These are phyloP conservation scores for Pythium phragmiticola DNA, from an alignment of 352 stramenopile species.

Conservation along the genomic window DNA sequence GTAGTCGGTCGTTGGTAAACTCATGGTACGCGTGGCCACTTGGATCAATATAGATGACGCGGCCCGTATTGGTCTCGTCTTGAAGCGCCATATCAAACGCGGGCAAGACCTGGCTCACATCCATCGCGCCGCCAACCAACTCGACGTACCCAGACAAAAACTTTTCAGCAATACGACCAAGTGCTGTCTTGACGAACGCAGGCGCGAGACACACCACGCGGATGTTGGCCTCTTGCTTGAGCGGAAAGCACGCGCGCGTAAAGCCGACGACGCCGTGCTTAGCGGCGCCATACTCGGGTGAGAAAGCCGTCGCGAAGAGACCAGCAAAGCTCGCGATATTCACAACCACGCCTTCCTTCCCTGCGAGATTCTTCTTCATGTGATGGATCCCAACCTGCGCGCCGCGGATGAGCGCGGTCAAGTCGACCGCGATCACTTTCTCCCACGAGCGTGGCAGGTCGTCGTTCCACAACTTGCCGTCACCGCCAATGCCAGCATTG, in stretches of 20 bases:
- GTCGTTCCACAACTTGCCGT: constrained; percentile 46
- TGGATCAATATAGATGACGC: constrained; percentile 51
- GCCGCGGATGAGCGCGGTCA: constrained; percentile 67
- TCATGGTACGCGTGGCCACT: constrained; percentile 45
- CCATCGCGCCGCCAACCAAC: constrained; percentile 41
- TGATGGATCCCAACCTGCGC: constrained; percentile 61
- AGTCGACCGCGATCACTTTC: constrained; percentile 62
- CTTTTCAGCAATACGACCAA: constrained; percentile 42
- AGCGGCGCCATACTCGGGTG: constrained; percentile 62
- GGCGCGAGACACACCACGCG: constrained; percentile 66
- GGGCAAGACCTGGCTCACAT: constrained; percentile 46
- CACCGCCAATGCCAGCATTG: constrained; percentile 68
- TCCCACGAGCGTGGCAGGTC: constrained; percentile 45
- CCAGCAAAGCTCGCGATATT: constrained; percentile 70
- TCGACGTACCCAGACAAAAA: constrained; percentile 44
- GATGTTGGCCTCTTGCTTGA: constrained; percentile 65
- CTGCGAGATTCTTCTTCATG: constrained; percentile 56
- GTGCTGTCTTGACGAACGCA: constrained; percentile 62
- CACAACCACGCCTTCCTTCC: constrained; percentile 60
- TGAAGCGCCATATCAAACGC: constrained; percentile 44
- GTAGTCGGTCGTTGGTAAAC: constrained; percentile 57
- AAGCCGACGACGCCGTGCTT: constrained; percentile 74
- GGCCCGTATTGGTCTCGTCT: constrained; percentile 55
- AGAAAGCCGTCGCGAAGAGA: constrained; percentile 47
- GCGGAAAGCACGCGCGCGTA: constrained; percentile 55